These are phyloP conservation scores for Talaromyces pinophilus DNA, from an alignment of 2,329 filamentous ascomycete species.

Conservation along the genomic window DNA sequence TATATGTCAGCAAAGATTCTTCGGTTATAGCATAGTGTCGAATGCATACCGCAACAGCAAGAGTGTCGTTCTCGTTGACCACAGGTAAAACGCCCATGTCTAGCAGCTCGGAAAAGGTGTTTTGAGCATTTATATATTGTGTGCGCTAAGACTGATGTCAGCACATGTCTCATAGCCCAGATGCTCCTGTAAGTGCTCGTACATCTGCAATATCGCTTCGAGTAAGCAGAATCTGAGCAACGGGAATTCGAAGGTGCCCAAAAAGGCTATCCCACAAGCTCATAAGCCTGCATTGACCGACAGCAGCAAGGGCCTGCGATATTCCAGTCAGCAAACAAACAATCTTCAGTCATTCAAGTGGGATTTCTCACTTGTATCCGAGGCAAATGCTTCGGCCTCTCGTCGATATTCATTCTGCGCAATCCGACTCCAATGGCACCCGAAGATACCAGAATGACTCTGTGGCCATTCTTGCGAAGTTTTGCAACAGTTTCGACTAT, in stretches of 20 bases:
- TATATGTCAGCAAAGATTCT: conserved; percentile 8
- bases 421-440: conserved; percentile 95
- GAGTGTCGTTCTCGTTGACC: conserved; percentile 97
- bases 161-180: background rate
- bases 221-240: conserved; percentile 92
- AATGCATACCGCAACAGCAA: conserved; percentile 70
- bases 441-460: conserved; percentile 93
- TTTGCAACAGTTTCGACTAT: conserved; percentile 94
- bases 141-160: conserved; percentile 60
- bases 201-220: conserved; percentile 95
- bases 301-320: conserved; percentile 77
- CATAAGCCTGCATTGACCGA: conserved; percentile 93
- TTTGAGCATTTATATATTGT: conserved; percentile 94
- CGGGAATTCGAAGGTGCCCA: conserved; percentile 79
- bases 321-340: background rate
- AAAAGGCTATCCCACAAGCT: conserved; percentile 95
- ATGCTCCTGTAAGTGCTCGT: conserved; percentile 26
- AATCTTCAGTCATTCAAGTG: background rate
- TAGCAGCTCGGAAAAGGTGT: conserved; percentile 85
- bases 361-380: conserved; percentile 68
- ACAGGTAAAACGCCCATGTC: conserved; percentile 97
- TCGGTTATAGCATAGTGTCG: background rate
- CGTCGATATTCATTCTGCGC: conserved; percentile 82
- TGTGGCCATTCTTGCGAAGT: conserved; percentile 85
- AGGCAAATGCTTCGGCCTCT: conserved; percentile 85